Percentiles rank a stretch among this genome's conserved stretches.
These are phyloP conservation scores for Prunus campanulata DNA, from an alignment of 306 rosid genomes.

Conservation along the genomic window DNA sequence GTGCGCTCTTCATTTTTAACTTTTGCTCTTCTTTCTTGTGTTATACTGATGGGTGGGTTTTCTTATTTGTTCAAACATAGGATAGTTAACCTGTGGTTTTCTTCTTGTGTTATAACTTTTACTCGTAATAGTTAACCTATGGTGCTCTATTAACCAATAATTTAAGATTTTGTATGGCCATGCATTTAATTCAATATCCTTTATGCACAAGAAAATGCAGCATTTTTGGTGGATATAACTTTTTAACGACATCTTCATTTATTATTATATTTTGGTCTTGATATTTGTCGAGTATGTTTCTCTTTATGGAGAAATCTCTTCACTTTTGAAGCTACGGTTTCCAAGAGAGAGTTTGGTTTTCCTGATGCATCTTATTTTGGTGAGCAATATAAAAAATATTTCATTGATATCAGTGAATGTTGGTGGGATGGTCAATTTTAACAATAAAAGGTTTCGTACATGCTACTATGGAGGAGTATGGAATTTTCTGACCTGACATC, in stretches of 20 bases:
- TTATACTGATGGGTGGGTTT: neutral
- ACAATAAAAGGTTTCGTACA: neutral
- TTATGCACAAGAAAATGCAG: neutral
- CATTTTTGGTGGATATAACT: neutral
- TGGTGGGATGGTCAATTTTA: neutral
- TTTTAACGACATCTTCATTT: neutral
- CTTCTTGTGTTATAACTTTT: neutral
- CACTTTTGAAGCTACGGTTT: neutral
- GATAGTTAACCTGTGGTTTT: too few relatives aligned
- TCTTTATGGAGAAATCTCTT: neutral
- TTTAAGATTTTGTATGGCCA: neutral
- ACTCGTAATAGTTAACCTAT: neutral
- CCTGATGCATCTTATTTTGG: neutral
- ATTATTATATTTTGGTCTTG: neutral
- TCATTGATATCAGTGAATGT: too few relatives aligned
- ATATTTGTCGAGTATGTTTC: neutral
- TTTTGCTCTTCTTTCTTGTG: neutral
- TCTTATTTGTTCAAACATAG: neutral
- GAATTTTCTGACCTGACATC: neutral
- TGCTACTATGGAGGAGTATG: neutral
- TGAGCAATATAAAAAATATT: neutral
- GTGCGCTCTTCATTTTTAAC: constrained; percentile 31
- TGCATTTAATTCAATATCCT: neutral
- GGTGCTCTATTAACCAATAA: neutral
- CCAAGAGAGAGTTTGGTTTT: neutral